Base-by-base conservation (phyloP, 257 asterid species). In the Solanum raphanifolium region DNA sequence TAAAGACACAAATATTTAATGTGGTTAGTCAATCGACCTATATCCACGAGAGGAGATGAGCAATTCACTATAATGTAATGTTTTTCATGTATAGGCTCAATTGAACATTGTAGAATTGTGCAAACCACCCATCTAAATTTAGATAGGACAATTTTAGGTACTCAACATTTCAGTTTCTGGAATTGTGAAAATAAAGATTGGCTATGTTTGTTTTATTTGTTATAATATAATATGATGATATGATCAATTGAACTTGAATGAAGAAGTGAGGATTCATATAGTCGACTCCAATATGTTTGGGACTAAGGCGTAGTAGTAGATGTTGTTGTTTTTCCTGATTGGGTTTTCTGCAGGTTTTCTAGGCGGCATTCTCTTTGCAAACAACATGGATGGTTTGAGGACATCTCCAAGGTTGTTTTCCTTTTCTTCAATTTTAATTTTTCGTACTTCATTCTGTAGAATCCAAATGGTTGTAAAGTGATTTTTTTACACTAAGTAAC, bases 301-400 rank as follows among this genome's bases (percentile, higher is more conserved):
- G 43, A 18, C 43, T 32, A 2, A 72, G 25, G 79, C 3, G 13
- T 71, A 73, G 32, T 27, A 41, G 6, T 69, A 69, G 76, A 78
- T 21, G 39, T 1, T 5, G 38, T 38, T 23, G 32, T 78, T 41
- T 10, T 83, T 83, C 32, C 35, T 89, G n/a, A 46, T 32, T 32
- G 91, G 23, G 69, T 46, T 11, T 43, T 34, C 55, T 66, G 8
- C 89, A 89, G 93, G 90, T 46, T 79, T 85, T 86, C 88, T 27
- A 87, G 87, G 83, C 87, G 29, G 84, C 86, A 41, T 39, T 36
- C 68, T 13, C 43, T 25, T 36, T 79, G 87, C 73, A 23, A 36
- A 27, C 27, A 43, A 75, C 71, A 65, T 75, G 88, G 84, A 36
- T 41, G 32, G 83, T 43, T n/a, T 48, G 65, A 68, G 48, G 39